Evolutionary conservation across 129 eudicot species (phyloP).

Genomic region (Centaurea solstitialis): DNA sequence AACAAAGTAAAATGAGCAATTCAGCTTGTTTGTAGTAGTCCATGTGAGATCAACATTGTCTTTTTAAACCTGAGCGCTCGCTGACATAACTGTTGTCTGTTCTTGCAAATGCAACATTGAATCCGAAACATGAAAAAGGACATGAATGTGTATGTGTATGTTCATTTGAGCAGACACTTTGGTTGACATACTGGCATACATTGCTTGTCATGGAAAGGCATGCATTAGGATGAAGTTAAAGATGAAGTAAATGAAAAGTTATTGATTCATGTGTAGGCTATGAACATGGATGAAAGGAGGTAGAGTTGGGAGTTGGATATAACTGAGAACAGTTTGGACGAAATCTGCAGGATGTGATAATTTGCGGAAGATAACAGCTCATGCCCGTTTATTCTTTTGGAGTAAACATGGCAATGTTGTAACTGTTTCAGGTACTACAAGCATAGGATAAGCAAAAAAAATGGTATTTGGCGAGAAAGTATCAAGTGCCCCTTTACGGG

Average conservation of each 20-base stretch:
- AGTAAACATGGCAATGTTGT: background rate
- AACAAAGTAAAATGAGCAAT: background rate
- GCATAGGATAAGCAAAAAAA: background rate
- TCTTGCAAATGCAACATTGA: background rate
- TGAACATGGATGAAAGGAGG: background rate
- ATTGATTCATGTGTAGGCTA: background rate
- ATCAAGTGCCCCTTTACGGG: background rate
- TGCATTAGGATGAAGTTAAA: background rate
- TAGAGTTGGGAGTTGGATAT: background rate
- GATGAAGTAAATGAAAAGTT: background rate
- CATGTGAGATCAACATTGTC: background rate
- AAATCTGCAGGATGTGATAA: background rate
- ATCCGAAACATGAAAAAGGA: background rate
- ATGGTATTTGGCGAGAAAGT: background rate
- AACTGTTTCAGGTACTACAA: background rate
- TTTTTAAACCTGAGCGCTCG: background rate
- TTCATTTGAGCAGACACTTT: background rate
- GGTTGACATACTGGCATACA: background rate
- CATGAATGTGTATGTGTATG: background rate
- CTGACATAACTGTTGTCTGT: background rate
- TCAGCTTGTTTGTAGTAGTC: background rate
- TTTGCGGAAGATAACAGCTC: background rate
- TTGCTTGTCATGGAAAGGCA: background rate
- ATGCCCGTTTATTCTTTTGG: background rate
- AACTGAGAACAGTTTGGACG: background rate